phyloP scores from a whole-genome alignment of 208 protist species.

The Crithidia fasciculata region DNA sequence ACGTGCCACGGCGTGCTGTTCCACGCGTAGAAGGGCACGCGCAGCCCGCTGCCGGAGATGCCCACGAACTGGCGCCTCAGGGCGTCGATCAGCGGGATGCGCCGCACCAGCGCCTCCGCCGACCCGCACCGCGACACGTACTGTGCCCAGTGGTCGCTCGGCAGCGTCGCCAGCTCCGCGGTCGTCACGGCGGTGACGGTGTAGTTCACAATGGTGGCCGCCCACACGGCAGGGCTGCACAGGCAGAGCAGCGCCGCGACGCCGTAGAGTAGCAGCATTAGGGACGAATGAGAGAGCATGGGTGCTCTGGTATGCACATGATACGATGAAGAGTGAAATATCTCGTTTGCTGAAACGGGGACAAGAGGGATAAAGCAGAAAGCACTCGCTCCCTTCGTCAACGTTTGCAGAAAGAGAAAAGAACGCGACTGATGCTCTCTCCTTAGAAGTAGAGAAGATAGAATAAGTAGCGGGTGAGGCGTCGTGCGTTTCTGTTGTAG shows the following conservation, averaged over 20 bases:
- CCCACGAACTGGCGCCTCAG: conserved; percentile 11
- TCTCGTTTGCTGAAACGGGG: not conserved
- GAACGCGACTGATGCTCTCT: not conserved
- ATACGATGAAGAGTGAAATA: too few relatives aligned
- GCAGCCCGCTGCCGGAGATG: not conserved
- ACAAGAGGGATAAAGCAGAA: not conserved
- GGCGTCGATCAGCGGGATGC: not conserved
- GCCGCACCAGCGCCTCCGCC: not conserved
- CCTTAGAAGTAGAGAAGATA: too few relatives aligned
- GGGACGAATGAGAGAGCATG: not conserved
- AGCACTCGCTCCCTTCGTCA: not conserved
- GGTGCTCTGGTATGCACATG: too few relatives aligned
- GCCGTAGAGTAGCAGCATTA: not conserved
- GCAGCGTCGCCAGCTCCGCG: not conserved
- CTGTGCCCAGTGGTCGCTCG: conserved; percentile 12
- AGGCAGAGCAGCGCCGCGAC: not conserved
- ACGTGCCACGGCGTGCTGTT: conserved; percentile 31
- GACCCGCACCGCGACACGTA: conserved; percentile 9
- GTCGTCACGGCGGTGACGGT: conserved; percentile 1
- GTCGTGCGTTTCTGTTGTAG: too few relatives aligned
- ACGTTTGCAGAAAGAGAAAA: not conserved
- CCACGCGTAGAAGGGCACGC: conserved; percentile 41
- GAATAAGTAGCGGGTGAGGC: too few relatives aligned
- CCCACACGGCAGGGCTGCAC: not conserved
- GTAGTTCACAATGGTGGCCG: conserved; percentile 1